Base-by-base conservation (phyloP, 192 early-diverging fungal genomes). In the Borealophlyctis nickersoniae region DNA sequence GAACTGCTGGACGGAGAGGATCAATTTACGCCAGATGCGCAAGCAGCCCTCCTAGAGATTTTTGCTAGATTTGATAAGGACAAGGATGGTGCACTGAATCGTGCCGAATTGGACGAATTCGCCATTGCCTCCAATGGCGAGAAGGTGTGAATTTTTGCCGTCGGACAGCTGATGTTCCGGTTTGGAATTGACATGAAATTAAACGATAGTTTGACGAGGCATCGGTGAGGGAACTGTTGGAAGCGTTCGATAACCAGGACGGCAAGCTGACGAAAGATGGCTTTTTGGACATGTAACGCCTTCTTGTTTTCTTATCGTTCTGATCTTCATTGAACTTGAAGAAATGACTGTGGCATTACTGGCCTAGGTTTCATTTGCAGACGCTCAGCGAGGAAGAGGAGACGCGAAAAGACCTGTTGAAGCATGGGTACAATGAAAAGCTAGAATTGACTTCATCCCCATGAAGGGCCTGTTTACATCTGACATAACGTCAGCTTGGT, bases 261-360 rank as follows among this genome's bases (percentile, higher is more conserved):
- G 86, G 87, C 5, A 49, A 80, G 23, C 63, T 94, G 55, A 85
- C 86, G 1, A 73, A 71, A 24, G 78, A 77, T 35, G 92, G 92
- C 4, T 94, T 92, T 59, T 51, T 90, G 45, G 88, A 94, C 69
- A 84, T 94, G 83, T 91, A n/a, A n/a, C n/a, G n/a, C n/a, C 90
- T 76, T 86, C n/a, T n/a, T n/a, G n/a, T n/a, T n/a, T n/a, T n/a
- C n/a, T n/a, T n/a, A n/a, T 87, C 56, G 66, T 89, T 52, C 87
- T 87, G 65, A 87, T 84, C 2, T 68, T 76, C 22, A 79, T 81
- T 9, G 86, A 88, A 28, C 52, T 28, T 26, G 52, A 54, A 11
- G 52, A 48, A n/a, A n/a, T 48, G n/a, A n/a, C 11, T n/a, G n/a
- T 48, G 45, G 11, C n/a, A 11, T n/a, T 48, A n/a, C n/a, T n/a